Evolutionary conservation across 1,139 yeast species (phyloP).

Genomic region (Sugiyamaella neomexicana): DNA sequence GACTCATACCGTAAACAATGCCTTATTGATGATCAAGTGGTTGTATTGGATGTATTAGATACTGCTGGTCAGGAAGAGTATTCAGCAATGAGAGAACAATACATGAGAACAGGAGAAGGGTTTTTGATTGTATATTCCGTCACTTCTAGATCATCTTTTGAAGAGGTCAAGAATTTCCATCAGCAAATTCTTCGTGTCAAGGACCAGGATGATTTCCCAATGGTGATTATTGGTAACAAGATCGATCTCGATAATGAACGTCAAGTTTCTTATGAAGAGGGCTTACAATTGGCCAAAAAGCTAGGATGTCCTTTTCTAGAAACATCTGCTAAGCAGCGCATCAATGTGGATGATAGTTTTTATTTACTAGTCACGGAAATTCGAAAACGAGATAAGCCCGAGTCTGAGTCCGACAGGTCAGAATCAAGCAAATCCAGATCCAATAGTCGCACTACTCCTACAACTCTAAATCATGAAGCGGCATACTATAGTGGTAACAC

Average conservation of each 20-base stretch:
- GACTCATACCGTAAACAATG: constrained; percentile 93
- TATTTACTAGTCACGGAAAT: constrained; percentile 63
- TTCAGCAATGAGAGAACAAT: constrained; percentile 89
- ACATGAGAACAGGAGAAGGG: constrained; percentile 94
- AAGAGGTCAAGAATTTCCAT: constrained; percentile 76
- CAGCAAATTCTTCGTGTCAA: constrained; percentile 90
- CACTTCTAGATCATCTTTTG: constrained; percentile 81
- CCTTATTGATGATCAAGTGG: constrained; percentile 87
- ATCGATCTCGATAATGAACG: constrained; percentile 75
- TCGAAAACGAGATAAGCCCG: constrained; percentile 44
- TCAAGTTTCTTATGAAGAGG: constrained; percentile 77
- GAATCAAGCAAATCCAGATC: constrained; percentile 1
- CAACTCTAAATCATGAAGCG: constrained; percentile 9
- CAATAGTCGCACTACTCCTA: background rate
- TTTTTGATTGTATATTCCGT: constrained; percentile 86
- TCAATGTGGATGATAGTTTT: constrained; percentile 93
- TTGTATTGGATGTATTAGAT: constrained; percentile 89
- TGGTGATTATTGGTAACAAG: constrained; percentile 44
- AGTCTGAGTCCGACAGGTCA: constrained; percentile 8
- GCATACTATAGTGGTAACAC: constrained; percentile 17
- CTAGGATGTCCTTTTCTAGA: constrained; percentile 81
- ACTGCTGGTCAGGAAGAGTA: constrained; percentile 99
- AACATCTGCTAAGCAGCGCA: constrained; percentile 89
- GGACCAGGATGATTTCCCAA: constrained; percentile 47
- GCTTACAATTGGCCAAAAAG: constrained; percentile 67